Base-by-base conservation (phyloP, 805 yeast species). In the Metschnikowia picachoensis region DNA sequence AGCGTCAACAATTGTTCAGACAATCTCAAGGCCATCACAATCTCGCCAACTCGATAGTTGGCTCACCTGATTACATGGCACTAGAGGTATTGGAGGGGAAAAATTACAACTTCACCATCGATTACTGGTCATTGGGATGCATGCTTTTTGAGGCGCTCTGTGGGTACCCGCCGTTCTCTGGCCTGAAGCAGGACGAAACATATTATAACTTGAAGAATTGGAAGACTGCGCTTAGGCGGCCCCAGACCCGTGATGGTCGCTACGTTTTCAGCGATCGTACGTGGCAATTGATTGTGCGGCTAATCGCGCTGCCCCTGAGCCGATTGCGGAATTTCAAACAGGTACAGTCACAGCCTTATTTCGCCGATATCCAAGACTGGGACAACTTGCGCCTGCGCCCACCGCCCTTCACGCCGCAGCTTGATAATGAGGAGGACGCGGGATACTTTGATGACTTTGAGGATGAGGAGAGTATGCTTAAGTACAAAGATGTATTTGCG, bases 1-100 rank as follows among this genome's bases (percentile, higher is more conserved):
- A 95, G 67, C 83, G 99, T 68, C 96, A 92, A 67, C 77, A 80
- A 58, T 73, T 90, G 62, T 94, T 91, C 67, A 82, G 87, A 51
- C 82, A 85, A n/a, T 80, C 95, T 55, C 85, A 81, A 49, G 78
- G 78, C 31, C 96, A 90, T 57, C 77, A 87, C 48, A 89, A 87
- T 57, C 85, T 86, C 60, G 98, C 99, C 14, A 87, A 88, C 58
- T 89, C 97, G 1, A 88, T 92, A 56, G 99, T 94, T 13, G 99
- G 99, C 1, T 87, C 96, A 5, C 99, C 99, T 1, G 99, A 94
- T 66, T 94, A 94, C 63, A 94, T 94, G 99, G 99, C 99, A 1
- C 74, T 94, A 41, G 99, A 94, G 66, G 98, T 94, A 11, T 78
- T 94, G 44, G 95, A 89, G 66, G 99, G 99, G 8, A 86, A 85